A percentile compares a stretch with the other conserved stretches of the same genome.
These are phyloP conservation scores for Daldinia caldariorum DNA, from an alignment of 495 filamentous ascomycete genomes.

Conservation along the genomic window DNA sequence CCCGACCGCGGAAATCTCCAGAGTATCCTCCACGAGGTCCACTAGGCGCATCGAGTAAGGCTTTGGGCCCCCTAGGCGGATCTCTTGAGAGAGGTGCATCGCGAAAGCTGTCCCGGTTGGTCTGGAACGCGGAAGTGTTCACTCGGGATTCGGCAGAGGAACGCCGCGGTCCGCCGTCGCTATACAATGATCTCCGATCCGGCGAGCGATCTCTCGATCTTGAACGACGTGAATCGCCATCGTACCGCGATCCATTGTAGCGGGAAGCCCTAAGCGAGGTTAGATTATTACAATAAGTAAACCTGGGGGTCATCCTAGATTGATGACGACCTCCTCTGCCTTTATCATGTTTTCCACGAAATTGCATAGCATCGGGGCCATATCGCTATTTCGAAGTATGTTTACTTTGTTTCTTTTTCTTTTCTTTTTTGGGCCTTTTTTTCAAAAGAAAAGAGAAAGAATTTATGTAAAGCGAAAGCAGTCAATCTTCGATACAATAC, in stretches of 20 bases:
- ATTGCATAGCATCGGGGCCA: not conserved
- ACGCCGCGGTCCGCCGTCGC: conserved; percentile 59
- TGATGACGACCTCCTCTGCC: not conserved
- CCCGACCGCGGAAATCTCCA: conserved; percentile 58
- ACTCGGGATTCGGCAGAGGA: conserved; percentile 60
- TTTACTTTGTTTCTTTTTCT: no score
- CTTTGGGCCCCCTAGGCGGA: conserved; percentile 77
- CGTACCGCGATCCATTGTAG: conserved; percentile 57
- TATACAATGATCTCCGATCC: conserved; percentile 61
- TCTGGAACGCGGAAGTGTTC: conserved; percentile 58
- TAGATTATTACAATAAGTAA: conserved; percentile 15
- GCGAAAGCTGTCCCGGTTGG: conserved; percentile 61
- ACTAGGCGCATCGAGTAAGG: conserved; percentile 70
- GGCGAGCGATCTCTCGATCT: conserved; percentile 69
- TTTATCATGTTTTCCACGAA: not conserved
- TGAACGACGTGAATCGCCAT: conserved; percentile 58
- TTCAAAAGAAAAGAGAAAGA: no score
- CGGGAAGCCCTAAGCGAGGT: conserved; percentile 52
- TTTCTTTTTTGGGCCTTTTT: not conserved
- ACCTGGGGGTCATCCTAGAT: not conserved
- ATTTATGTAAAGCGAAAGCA: not conserved
- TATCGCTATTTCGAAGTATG: not conserved
- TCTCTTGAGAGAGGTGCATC: conserved; percentile 54
- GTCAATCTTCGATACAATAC: not conserved
- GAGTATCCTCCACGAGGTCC: conserved; percentile 63